These are phyloP conservation scores for Athelia sp. DNA, from an alignment of 1,284 basidiomycete species.

Conservation along the genomic window DNA sequence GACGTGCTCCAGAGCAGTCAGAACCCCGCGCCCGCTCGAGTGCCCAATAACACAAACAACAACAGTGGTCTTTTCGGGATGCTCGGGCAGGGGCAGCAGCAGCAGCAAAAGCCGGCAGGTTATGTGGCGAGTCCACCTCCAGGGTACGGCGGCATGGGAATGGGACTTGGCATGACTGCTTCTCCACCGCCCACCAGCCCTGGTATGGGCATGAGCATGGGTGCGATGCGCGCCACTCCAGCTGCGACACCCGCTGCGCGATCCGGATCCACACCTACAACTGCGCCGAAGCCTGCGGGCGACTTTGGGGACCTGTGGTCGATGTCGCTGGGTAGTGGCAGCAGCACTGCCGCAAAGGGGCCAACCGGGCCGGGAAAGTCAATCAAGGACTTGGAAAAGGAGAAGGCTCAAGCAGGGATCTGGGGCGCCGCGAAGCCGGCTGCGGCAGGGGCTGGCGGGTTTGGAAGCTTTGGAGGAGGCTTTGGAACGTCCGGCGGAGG, in stretches of 20 bases:
- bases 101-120: conserved; percentile 13
- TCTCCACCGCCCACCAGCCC: neutral
- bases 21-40: neutral
- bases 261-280: conserved; percentile 5
- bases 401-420: conserved; percentile 74
- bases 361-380: conserved; percentile 52
- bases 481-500: neutral
- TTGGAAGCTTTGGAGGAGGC: neutral
- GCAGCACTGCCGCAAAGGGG: neutral
- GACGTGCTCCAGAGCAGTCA: conserved; percentile 39
- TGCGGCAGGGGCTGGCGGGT: neutral
- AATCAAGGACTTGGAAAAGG: conserved; percentile 83
- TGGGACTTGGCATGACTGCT: too few relatives aligned
- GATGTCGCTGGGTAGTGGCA: conserved; percentile 68
- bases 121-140: conserved; percentile 8
- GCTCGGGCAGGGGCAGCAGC: conserved; percentile 8
- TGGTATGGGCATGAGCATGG: conserved; percentile 1
- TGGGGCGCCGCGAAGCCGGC: conserved; percentile 47
- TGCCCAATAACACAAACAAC: neutral
- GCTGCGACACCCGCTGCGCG: conserved; percentile 7
- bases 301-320: conserved; percentile 91
- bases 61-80: conserved; percentile 10
- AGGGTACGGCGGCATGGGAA: too few relatives aligned
- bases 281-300: conserved; percentile 24
- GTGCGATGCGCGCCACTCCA: neutral